Evolutionary conservation across 2,329 filamentous ascomycete species (phyloP), one percentile per base, ranked within the genome.

Genomic region (Monilinia aucupariae): DNA sequence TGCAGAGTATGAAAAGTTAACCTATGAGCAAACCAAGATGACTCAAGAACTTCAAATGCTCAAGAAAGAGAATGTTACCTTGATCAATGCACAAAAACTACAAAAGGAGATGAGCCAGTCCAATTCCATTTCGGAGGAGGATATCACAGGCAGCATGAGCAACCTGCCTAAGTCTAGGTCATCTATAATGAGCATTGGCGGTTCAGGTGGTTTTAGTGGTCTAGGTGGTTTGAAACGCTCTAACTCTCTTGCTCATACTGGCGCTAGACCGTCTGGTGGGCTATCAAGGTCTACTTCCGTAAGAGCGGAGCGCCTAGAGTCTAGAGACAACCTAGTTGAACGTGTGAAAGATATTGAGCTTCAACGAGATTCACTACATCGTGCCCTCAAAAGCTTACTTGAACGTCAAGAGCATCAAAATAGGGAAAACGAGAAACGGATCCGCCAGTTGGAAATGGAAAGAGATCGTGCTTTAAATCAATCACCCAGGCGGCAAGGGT

Each of bases 351-450:
- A 97, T 68, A 87, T 97, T 13, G 93, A 97, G 76, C 87, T 91
- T 50, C 94, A 99, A 77, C 85, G 94, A 53, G 93, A 99, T 75
- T 92, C 93, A 1, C 81, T 99, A 8, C 94, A 97, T 77, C 85
- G 84, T 65, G 91, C 94, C 8, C 80, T 99, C 60, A 92, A 90
- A 78, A 91, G 86, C 65, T 81, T 99, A 20, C 84, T 97, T 15
- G 86, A 92, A 66, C 86, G 94, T 59, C 92, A 97, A 68, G 89
- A 93, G 67, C 83, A 88, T 73, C 91, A 97, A 75, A 90, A 89
- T 68, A 87, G 86, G 51, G 89, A 96, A 68, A 91, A 92, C 68
- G 81, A 88, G 68, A 96, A 96, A 77, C 90, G 86, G 67, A 88
- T 96, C 68, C 84, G 82, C 56, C 80, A 86, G 56, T 79, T 97